phyloP scores from a whole-genome alignment of 805 yeast species.

The Cyberlindnera xylosilytica region DNA sequence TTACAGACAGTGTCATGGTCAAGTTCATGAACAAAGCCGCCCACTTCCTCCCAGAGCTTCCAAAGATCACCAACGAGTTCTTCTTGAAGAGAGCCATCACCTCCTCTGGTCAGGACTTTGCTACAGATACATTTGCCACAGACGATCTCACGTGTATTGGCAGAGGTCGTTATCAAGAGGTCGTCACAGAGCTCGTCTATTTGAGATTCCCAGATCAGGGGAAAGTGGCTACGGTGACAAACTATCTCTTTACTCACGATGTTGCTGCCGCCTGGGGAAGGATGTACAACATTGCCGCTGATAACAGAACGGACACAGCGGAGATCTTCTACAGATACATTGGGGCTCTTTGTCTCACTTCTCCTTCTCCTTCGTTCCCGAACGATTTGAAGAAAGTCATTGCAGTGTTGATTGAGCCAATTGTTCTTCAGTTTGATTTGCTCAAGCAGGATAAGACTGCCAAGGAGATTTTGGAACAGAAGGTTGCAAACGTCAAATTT shows the following conservation, averaged over 20 bases:
- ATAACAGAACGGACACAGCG: neutral
- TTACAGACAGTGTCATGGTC: neutral
- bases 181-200: constrained; percentile 1
- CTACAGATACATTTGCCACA: neutral
- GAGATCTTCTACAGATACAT: constrained; percentile 6
- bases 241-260: neutral
- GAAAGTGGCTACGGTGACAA: neutral
- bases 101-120: neutral
- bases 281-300: neutral
- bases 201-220: constrained; percentile 7
- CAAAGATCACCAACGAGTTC: constrained; percentile 3
- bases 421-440: constrained; percentile 4
- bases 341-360: constrained; percentile 4
- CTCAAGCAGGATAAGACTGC: neutral
- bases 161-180: constrained; percentile 1
- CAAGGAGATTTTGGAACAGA: constrained; percentile 1
- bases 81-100: neutral
- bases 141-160: constrained; percentile 3
- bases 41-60: constrained; percentile 1
- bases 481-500: neutral
- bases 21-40: constrained; percentile 1
- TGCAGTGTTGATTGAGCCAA: constrained; percentile 9
- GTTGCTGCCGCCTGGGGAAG: constrained; percentile 4
- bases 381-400: neutral
- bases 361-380: neutral